Evolutionary conservation across 73 alveolate species (phyloP).

Genomic region (Paramecium sexaurelia): DNA sequence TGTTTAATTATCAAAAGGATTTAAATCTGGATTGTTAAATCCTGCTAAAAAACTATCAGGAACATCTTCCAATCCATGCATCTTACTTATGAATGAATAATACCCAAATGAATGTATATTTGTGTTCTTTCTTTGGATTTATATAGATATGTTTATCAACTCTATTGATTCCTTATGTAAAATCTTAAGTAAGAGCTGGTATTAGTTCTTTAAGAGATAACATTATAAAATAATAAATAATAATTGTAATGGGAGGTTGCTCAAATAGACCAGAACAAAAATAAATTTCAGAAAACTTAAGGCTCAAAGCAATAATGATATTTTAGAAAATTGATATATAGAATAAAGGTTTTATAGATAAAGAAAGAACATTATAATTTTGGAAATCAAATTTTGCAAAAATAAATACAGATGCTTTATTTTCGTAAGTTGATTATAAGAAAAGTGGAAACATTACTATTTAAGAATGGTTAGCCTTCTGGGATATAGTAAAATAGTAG

Average conservation of each 20-base stretch:
- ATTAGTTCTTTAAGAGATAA: constrained; percentile 34
- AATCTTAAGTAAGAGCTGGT: background rate
- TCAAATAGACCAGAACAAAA: background rate
- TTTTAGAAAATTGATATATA: background rate
- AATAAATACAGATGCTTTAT: constrained; percentile 60
- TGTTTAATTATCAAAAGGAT: constrained; percentile 33
- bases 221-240: constrained; percentile 9
- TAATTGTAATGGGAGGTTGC: background rate
- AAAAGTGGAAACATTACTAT: constrained; percentile 57
- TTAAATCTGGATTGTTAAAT: constrained; percentile 27
- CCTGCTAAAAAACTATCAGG: constrained; percentile 38
- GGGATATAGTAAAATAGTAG: constrained; percentile 55
- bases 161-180: constrained; percentile 18
- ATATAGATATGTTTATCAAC: constrained; percentile 24
- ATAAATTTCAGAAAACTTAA: background rate
- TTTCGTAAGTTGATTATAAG: constrained; percentile 48
- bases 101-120: constrained; percentile 51
- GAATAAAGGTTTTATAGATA: constrained; percentile 3
- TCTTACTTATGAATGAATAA: background rate
- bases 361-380: background rate
- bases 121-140: background rate
- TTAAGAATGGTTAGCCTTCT: constrained; percentile 65
- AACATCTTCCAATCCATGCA: constrained; percentile 62
- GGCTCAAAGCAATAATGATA: constrained; percentile 1
- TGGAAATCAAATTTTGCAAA: constrained; percentile 64